Conservation (phyloP, 768 basidiomycete species). For the Tulasnella calospora region DNA sequence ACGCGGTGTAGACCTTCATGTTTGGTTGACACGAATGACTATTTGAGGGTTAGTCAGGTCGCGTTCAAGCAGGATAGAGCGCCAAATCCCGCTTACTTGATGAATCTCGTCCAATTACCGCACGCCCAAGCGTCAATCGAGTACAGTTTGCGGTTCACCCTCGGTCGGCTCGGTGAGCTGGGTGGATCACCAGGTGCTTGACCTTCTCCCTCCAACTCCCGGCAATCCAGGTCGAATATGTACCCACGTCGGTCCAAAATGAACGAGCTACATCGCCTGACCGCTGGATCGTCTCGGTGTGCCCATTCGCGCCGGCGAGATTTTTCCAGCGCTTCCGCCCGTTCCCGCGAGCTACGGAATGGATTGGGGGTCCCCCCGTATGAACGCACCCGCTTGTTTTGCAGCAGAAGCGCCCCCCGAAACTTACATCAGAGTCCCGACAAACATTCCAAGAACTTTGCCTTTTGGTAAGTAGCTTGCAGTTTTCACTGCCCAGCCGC, state of each 20-base stretch:
- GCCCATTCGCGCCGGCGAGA: constrained; percentile 10
- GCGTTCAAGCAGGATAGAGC: not conserved
- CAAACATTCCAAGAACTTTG: constrained; percentile 1
- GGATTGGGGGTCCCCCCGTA: not conserved
- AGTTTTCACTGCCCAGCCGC: not conserved
- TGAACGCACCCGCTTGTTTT: not conserved
- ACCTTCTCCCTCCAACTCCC: not conserved
- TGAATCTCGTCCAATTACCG: constrained; percentile 4
- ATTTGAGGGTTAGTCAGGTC: not conserved
- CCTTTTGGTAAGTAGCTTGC: not conserved
- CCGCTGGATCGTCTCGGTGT: not conserved
- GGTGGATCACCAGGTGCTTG: not conserved
- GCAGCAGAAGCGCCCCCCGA: not conserved
- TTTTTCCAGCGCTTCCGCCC: not conserved
- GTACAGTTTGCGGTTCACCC: not conserved
- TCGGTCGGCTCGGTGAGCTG: not conserved
- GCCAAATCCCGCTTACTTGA: not conserved
- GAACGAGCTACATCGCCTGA: not conserved
- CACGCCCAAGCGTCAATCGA: not conserved
- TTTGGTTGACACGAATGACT: constrained; percentile 9
- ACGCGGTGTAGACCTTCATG: constrained; percentile 8
- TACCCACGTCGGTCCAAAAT: not conserved
- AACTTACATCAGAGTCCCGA: not conserved
- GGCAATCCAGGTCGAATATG: constrained; percentile 15
- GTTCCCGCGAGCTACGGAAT: not conserved